Evolutionary conservation across 2,329 filamentous ascomycete species (phyloP), one percentile per base, ranked within the genome.

Genomic region (Penicillium brasilianum): DNA sequence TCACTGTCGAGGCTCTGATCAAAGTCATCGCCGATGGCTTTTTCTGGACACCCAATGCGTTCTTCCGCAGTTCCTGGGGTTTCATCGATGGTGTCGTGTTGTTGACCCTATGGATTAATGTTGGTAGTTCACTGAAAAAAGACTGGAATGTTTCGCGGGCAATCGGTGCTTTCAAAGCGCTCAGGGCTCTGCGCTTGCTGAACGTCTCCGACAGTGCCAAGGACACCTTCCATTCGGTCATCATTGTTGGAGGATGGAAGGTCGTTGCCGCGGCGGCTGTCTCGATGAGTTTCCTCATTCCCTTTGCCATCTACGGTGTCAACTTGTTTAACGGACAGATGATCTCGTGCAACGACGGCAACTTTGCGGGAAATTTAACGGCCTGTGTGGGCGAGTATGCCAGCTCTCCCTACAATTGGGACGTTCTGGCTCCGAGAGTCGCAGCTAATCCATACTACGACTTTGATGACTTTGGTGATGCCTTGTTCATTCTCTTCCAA

Each of bases 21-120:
- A 99, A 99, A 76, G 88, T 96, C 58, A 88, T 99, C 69, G 95
- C 95, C 0, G 95, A 99, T 78, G 95, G 95, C 8, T 90, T 97
- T 70, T 90, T 97, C 75, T 98, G 92, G 87, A 97, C 95, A 0
- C 95, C 95, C 0, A 97, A 99, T 77, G 96, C 96, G 2, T 99
- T 97, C 74, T 92, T 97, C 75, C 89, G 95, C 70, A 94, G 94
- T 72, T 94, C 93, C 0, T 99, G 95, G 95, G 96, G 95, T 7
- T 88, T 97, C 63, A 97, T 99, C 66, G 95, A 99, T 73, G 92
- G 90, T 0, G 78, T 98, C 48, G 95, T 99, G 66, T 82, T 99
- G 55, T 81, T 97, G 58, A 98, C 95, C 0, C 85, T 99, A 9
- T 98, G 95, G 94, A 90, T 97, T 73, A 98, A 96, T 71, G 92